Conservation (phyloP, 352 stramenopile species). For the Phytopythium aichiense region DNA sequence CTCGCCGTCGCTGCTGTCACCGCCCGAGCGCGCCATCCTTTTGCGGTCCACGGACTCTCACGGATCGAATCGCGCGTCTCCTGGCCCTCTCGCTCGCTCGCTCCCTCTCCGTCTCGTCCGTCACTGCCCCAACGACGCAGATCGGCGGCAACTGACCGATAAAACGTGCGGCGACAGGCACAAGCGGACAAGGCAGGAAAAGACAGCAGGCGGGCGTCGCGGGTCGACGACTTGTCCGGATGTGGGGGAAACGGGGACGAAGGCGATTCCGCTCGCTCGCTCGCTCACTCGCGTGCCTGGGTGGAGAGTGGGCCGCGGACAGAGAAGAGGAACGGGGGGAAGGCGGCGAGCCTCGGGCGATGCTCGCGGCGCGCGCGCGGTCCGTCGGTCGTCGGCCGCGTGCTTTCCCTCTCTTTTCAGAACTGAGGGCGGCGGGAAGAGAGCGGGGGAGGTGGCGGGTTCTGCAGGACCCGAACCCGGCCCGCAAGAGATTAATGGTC, state of each 20-base stretch:
- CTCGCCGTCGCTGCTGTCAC: slow-evolving; percentile 39
- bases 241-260: neutral
- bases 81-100: neutral
- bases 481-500: neutral
- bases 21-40: slow-evolving; percentile 40
- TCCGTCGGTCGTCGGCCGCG: slow-evolving; percentile 2
- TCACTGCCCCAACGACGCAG: neutral
- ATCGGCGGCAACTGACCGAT: neutral
- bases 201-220: neutral
- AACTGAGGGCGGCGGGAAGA: neutral
- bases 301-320: neutral
- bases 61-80: neutral
- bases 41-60: slow-evolving; percentile 7
- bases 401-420: slow-evolving; percentile 7
- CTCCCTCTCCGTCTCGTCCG: neutral
- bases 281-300: neutral
- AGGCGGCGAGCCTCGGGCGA: neutral
- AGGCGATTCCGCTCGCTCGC: neutral
- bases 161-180: neutral
- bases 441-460: neutral
- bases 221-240: slow-evolving; percentile 1
- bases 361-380: too few relatives aligned
- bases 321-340: neutral
- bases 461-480: neutral
- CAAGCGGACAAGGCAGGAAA: neutral